Base-by-base conservation (phyloP, 2,329 filamentous ascomycete species). In the Zasmidium angulare region DNA sequence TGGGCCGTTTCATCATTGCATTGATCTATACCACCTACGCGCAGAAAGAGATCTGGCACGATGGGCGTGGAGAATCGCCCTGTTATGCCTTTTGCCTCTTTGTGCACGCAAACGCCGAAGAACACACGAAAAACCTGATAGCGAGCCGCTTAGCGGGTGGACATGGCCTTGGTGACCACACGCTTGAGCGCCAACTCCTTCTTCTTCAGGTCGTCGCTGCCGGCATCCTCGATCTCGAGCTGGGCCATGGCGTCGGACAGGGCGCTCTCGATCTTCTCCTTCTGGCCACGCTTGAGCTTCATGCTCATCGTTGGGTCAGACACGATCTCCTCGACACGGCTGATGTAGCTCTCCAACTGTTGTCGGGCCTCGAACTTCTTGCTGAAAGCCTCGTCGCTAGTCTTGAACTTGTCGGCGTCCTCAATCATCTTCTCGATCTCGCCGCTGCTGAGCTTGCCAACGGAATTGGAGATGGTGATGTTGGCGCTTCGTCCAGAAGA, bases 381-480 rank as follows among this genome's bases (percentile, higher is more conserved):
- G 88, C 89, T 96, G 87, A 98, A 99, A 65, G 92, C 93, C 81
- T 98, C 93, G 72, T 99, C 95, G 80, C 86, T 93, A 81, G 82
- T 86, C 91, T 99, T 99, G 90, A 97, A 99, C 82, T 96, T 96
- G 83, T 93, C 92, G 73, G 95, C 95, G 71, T 99, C 90, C 78
- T 82, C 89, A 78, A 99, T 91, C 93, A 98, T 98, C 83, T 87
- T 92, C 85, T 99, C 95, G 68, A 99, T 99, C 83, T 99, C 95
- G 64, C 81, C 81, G 55, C 89, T 90, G 65, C 92, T 96, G 69
- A 99, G 91, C 86, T 99, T 99, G 79, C 95, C 95, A 73, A 99
- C 93, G 61, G 95, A 96, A 88, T 99, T 99, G 81, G 91, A 91
- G 81, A 99, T 99, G 77, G 95, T 99, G 79, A 99, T 99, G 88